Evolutionary conservation across 768 basidiomycete species (phyloP).

Genomic region (Tylopilus subfusipes): DNA sequence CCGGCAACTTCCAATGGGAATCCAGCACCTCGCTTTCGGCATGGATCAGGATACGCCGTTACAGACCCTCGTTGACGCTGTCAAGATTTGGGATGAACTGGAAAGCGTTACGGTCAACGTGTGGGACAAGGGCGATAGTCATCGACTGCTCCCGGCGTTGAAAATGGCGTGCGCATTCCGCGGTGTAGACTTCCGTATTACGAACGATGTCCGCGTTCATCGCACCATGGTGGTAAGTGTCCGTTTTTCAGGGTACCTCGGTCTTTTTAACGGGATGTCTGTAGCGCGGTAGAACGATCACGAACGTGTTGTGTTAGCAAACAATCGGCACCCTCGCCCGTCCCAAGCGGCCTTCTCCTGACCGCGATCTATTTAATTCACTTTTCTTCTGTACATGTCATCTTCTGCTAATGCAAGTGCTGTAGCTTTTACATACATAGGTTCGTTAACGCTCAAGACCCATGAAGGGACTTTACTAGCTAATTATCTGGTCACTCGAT

Average conservation of each 20-base stretch:
- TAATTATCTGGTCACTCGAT: conserved; percentile 2
- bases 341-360: background rate
- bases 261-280: conserved; percentile 12
- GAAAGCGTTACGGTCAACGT: conserved; percentile 51
- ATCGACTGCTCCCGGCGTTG: conserved; percentile 50
- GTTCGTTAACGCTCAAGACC: background rate
- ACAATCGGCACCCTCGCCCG: background rate
- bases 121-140: conserved; percentile 48
- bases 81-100: conserved; percentile 45
- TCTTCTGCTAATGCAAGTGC: conserved; percentile 5
- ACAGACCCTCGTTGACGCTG: conserved; percentile 50
- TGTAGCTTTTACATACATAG: conserved; percentile 18
- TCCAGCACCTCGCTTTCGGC: conserved; percentile 60
- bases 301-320: conserved; percentile 18
- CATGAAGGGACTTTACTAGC: background rate
- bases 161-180: conserved; percentile 62
- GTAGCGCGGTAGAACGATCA: conserved; percentile 19
- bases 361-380: background rate
- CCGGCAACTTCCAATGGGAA: conserved; percentile 44
- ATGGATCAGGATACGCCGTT: conserved; percentile 54
- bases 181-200: conserved; percentile 53
- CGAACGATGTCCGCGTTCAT: conserved; percentile 50
- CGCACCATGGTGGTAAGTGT: conserved; percentile 49
- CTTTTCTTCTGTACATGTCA: conserved; percentile 4
- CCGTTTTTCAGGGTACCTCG: conserved; percentile 9